phyloP scores from a whole-genome alignment of 257 asterid species.

The Anisodus tanguticus region DNA sequence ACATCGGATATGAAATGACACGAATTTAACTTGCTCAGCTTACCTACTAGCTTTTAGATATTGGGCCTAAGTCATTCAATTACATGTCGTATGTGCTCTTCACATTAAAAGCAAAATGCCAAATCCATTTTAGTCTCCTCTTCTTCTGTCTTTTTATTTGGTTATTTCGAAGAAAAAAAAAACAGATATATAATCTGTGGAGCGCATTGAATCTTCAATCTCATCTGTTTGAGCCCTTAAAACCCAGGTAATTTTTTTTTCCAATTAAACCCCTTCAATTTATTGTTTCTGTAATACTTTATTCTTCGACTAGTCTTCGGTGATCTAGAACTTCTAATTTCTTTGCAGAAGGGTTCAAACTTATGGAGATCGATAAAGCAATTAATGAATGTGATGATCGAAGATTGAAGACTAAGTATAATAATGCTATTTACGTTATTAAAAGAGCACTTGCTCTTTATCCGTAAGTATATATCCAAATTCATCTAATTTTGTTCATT shows the following conservation, averaged over 20 bases:
- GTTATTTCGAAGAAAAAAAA: not conserved
- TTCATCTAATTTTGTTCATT: not conserved
- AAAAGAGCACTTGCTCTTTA: slow-evolving; percentile 86
- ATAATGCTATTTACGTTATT: slow-evolving; percentile 82
- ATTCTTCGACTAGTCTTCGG: not conserved
- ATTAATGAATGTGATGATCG: slow-evolving; percentile 70
- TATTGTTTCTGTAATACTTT: not conserved
- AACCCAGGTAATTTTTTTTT: slow-evolving; percentile 30
- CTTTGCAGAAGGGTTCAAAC: slow-evolving; percentile 35
- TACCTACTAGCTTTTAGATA: too few species aligned
- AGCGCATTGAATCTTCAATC: not conserved
- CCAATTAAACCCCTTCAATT: not conserved
- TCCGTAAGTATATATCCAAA: slow-evolving; percentile 52
- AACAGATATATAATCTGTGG: not conserved
- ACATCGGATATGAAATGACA: too few species aligned
- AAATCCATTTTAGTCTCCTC: not conserved
- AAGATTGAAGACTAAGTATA: slow-evolving; percentile 84
- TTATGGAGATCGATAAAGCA: slow-evolving; percentile 88
- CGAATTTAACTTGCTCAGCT: too few species aligned
- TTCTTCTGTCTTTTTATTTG: not conserved
- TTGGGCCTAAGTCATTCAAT: too few species aligned
- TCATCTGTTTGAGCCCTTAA: slow-evolving; percentile 29
- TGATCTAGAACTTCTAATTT: not conserved
- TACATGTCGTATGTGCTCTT: too few species aligned
- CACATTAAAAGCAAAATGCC: not conserved